Evolutionary conservation across 805 yeast genomes (phyloP), one percentile per base, ranked within the genome.

Genomic region (Saturnispora dispora): DNA sequence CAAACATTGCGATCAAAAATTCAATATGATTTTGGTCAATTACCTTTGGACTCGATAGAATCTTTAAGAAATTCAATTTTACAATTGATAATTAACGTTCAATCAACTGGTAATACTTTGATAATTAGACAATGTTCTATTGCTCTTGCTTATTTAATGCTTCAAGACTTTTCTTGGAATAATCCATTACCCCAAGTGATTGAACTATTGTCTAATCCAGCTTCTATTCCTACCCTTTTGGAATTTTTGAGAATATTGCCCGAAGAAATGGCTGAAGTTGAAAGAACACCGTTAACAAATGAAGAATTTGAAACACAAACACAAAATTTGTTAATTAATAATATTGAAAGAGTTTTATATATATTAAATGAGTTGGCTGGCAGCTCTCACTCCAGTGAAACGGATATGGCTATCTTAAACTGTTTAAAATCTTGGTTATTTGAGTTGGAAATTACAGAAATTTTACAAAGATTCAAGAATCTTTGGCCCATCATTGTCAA

Each of bases 361-460:
- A 73, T 88, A 48, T 70, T 91, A 57, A 72, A 82, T 39, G 72
- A 75, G 44, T 73, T 81, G 53, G 71, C 78, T 6, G 60, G 56
- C 49, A 45, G 56, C 18, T 54, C 57, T 32, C 13, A 56, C 3
- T 47, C 58, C 4, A 67, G 66, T 50, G 57, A 70, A 3, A 56
- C 71, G 0, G 70, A 66, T 53, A 58, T 76, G 2, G 66, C 78
- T 48, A 73, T 88, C 5, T 73, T 91, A 52, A 83, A 81, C 55
- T 85, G 96, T 67, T 71, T 95, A 52, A 82, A 83, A 58, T 85
- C 95, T 20, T 93, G 99, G 99, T 82, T 93, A 53, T 77, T 76
- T 55, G 99, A 95, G 64, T 79, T 88, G 46, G 86, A 91, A 3
- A 74, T 91, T 27, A 82, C 79, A 48, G 75, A 79, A 46, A 70